These are phyloP conservation scores for Kwoniella bestiolae DNA, from an alignment of 768 basidiomycete genomes.

Conservation along the genomic window DNA sequence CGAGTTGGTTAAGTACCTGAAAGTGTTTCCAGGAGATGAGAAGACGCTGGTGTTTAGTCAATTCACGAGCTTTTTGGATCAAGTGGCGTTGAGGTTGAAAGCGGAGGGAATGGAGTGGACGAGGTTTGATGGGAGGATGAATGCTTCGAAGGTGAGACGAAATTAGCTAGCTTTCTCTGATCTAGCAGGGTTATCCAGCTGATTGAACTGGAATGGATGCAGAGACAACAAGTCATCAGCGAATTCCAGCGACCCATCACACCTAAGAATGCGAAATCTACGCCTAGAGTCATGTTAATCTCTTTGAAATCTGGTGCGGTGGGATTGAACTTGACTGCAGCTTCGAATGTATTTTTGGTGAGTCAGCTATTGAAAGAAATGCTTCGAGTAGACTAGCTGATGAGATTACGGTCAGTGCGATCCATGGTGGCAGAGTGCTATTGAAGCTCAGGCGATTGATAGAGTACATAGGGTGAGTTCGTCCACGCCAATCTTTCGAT, in stretches of 20 bases:
- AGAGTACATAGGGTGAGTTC: conserved; percentile 41
- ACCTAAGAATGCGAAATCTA: conserved; percentile 42
- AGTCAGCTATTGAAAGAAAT: too few species aligned
- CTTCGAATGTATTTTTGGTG: conserved; percentile 69
- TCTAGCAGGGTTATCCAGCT: background rate
- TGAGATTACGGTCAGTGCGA: conserved; percentile 36
- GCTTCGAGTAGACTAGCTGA: background rate
- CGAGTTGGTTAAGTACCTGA: conserved; percentile 73
- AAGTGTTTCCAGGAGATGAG: conserved; percentile 69
- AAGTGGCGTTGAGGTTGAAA: conserved; percentile 73
- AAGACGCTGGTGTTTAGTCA: conserved; percentile 90
- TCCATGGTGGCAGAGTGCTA: conserved; percentile 54
- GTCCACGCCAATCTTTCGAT: background rate
- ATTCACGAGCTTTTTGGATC: conserved; percentile 82
- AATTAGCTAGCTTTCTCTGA: background rate
- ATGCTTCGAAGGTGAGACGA: conserved; percentile 63
- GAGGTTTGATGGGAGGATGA: conserved; percentile 84
- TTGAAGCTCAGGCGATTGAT: conserved; percentile 51
- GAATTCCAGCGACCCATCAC: conserved; percentile 61
- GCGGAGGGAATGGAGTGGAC: conserved; percentile 73
- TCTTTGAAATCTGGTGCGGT: conserved; percentile 85
- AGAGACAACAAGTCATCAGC: conserved; percentile 75
- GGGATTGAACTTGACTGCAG: conserved; percentile 84
- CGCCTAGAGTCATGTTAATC: conserved; percentile 81
- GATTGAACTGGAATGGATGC: background rate